Evolutionary conservation across 805 yeast species (phyloP), one percentile per base, ranked within the genome.

Genomic region (Groenewaldozyma salmanticensis): DNA sequence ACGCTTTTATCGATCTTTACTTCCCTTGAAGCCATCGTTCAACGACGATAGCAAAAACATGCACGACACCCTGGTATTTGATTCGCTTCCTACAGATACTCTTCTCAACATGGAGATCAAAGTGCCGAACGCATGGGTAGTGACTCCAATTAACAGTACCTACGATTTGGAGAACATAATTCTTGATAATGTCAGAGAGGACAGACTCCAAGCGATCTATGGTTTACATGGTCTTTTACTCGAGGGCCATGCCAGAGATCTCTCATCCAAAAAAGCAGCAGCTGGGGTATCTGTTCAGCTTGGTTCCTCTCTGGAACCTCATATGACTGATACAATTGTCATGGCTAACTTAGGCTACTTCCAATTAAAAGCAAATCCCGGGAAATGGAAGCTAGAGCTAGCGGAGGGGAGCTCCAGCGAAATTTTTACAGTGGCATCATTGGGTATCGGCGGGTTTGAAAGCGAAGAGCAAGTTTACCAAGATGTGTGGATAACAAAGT

Each of bases 311-410:
- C 51, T 37, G 17, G 55, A 40, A 13, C 46, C n/a, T 63, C 39
- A 33, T 6, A 33, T 47, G n/a, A 46, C 70, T 1, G 85, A 78
- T 48, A 80, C 95, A 0, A 65, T 62, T 31, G 77, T 87, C 1
- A 82, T 90, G 92, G 71, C 79, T 1, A 79, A 82, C 31, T 66
- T 80, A 47, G 96, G 96, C 0, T 90, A 90, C 58, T 74, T 81
- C 40, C 96, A 88, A 59, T 64, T 92, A 35, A 74, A 74, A 47
- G 77, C 81, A 0, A 67, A 66, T 38, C 92, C 94, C 1, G 95
- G 95, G 0, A 35, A 67, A 3, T 83, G 84, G 80, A 57, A 62
- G 2, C 55, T 84, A n/a, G 50, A 52, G 1, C 52, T 79, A 9
- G 71, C 71, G 45, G 55, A 55, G 3, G 67, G 74, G 1, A 49